Conservation (phyloP, 148 eudicot genomes). For the Rhododendron ovatum region DNA sequence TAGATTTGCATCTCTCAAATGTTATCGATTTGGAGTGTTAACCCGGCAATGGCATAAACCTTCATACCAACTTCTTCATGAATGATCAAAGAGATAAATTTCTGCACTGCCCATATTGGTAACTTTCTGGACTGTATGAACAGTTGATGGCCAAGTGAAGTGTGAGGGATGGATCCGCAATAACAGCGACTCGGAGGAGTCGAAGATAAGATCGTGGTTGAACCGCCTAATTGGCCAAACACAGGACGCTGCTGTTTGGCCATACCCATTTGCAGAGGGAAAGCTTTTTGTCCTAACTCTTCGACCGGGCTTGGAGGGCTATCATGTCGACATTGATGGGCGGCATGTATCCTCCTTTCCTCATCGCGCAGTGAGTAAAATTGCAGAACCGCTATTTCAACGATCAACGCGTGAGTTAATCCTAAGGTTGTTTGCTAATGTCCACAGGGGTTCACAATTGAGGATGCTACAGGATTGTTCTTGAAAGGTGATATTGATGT, state of each 20-base stretch:
- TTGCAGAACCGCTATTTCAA: not conserved
- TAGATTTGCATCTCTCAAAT: not conserved
- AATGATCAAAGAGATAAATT: not conserved
- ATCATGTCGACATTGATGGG: conserved; percentile 76
- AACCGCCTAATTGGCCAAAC: conserved; percentile 57
- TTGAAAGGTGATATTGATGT: conserved; percentile 71
- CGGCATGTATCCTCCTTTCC: conserved; percentile 86
- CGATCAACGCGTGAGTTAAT: not conserved
- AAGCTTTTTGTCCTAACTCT: conserved; percentile 73
- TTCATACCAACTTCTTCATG: not conserved
- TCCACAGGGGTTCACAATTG: conserved; percentile 73
- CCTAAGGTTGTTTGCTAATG: conserved; percentile 13
- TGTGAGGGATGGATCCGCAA: conserved; percentile 82
- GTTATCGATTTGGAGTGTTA: not conserved
- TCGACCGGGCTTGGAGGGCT: conserved; percentile 84
- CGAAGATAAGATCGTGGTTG: conserved; percentile 70
- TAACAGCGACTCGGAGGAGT: conserved; percentile 51
- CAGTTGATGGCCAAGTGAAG: conserved; percentile 69
- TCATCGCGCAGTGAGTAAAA: conserved; percentile 71
- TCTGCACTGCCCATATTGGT: not conserved
- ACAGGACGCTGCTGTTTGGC: conserved; percentile 71
- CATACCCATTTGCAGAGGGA: conserved; percentile 74
- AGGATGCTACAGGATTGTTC: conserved; percentile 82
- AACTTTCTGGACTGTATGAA: conserved; percentile 3
- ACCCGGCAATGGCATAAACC: not conserved